Base-by-base conservation (phyloP, 176 grass and related monocot genomes). In the Olyra latifolia region DNA sequence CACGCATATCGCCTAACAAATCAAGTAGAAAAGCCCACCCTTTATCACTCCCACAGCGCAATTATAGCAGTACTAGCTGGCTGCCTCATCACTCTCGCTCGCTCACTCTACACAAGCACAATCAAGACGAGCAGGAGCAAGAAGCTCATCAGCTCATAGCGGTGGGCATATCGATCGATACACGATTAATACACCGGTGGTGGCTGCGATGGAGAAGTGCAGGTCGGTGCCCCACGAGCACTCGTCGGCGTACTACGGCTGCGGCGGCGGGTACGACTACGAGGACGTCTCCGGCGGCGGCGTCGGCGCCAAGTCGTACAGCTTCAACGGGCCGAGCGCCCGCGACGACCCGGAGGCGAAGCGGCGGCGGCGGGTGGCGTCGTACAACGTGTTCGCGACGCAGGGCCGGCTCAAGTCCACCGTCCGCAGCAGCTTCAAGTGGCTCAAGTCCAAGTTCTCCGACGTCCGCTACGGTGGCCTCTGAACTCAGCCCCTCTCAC, bases 361-460 rank as follows among this genome's bases (percentile, higher is more conserved):
- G 87, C 83, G 97, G 56, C 91, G 94, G 84, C 88, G 90, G 40
- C 90, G 97, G 38, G 89, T 99, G 57, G 97, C 93, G 46, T 45
- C 88, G 19, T 99, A 99, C 87, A 99, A 99, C 87, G 90, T 93
- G 77, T 93, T 99, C 86, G 86, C 97, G 38, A 75, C 86, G 67
- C 93, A 96, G 76, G 92, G 84, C 4, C 72, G 90, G 79, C 72
- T 99, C 92, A 99, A 99, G 84, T 88, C 93, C 30, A 82, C 84
- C 32, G 93, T 99, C 81, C 84, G 91, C 27, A 82, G 66, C 86
- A 86, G 90, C 80, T 71, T 99, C 83, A 99, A 99, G 93, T 99
- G 97, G 97, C 84, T 99, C 93, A 99, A 99, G 87, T 77, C 78
- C 84, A 95, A 99, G 93, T 71, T 95, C 82, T 88, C 97, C 32